Percentiles rank a stretch among this genome's conserved stretches.
phyloP scores from a whole-genome alignment of 2,329 filamentous ascomycete species.

The Esteya vermicola region DNA sequence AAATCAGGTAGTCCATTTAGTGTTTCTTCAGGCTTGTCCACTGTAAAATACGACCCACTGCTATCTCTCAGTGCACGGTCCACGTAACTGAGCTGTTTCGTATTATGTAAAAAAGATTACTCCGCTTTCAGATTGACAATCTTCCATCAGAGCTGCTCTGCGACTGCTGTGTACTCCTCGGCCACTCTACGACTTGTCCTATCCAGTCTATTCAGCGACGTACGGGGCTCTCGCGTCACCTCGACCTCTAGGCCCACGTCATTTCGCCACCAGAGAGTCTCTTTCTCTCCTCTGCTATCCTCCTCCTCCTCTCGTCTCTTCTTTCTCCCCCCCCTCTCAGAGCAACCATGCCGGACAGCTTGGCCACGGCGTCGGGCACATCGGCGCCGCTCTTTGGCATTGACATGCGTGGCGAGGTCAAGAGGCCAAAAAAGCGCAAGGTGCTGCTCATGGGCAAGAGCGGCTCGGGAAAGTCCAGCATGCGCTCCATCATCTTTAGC shows the following conservation, averaged over 20 bases:
- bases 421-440: conserved; percentile 73
- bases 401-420: conserved; percentile 27
- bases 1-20: too few species aligned
- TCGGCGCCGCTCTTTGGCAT: conserved; percentile 6
- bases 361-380: background rate
- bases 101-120: too few species aligned
- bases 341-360: conserved; percentile 2
- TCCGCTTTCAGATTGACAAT: too few species aligned
- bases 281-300: background rate
- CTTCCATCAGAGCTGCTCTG: too few species aligned
- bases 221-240: too few species aligned
- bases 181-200: too few species aligned
- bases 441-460: conserved; percentile 88
- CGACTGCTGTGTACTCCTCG: background rate
- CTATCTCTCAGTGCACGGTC: background rate
- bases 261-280: too few species aligned
- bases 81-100: too few species aligned
- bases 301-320: background rate
- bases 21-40: too few species aligned
- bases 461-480: conserved; percentile 93
- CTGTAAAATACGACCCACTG: too few species aligned
- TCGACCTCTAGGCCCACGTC: too few species aligned
- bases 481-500: conserved; percentile 97
- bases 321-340: background rate
- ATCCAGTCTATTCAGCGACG: too few species aligned